phyloP scores from a whole-genome alignment of 352 stramenopile genomes.

The Globisporangium paddicum region DNA sequence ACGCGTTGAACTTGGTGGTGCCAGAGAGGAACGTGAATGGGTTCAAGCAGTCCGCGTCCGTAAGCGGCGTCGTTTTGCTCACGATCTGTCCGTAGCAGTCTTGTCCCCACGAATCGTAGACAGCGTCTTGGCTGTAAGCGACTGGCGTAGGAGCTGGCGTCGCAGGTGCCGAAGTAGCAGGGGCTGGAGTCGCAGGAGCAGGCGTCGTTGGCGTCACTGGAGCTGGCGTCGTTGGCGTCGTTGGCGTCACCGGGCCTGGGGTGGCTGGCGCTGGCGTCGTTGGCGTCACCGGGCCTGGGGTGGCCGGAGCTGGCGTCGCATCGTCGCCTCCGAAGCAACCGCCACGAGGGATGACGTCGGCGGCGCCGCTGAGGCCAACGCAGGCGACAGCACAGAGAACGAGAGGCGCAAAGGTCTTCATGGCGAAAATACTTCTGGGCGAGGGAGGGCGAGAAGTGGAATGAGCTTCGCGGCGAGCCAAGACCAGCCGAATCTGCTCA shows the following conservation, averaged over 20 bases:
- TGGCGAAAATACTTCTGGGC: conserved; percentile 14
- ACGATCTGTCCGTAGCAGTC: conserved; percentile 12
- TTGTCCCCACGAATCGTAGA: conserved; percentile 2
- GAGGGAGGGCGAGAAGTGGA: conserved; percentile 6
- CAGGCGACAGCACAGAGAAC: conserved; percentile 9
- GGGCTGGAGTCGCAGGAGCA: neutral
- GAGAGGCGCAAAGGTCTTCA: conserved; percentile 10
- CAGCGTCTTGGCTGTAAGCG: neutral
- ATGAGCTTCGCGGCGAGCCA: conserved; percentile 4
- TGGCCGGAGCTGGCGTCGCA: too few relatives aligned
- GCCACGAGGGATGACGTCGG: conserved; percentile 9
- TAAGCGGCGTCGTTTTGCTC: neutral
- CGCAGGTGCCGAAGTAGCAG: neutral
- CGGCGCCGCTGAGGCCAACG: neutral
- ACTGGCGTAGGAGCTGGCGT: conserved; percentile 3
- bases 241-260: too few relatives aligned
- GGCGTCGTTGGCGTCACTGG: neutral
- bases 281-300: too few relatives aligned
- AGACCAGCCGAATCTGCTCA: too few relatives aligned
- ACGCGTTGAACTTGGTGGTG: conserved; percentile 12
- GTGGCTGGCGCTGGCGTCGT: neutral
- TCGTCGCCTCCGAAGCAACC: conserved; percentile 10
- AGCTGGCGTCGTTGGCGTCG: neutral
- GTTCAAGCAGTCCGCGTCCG: conserved; percentile 9
- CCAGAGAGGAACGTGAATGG: conserved; percentile 10